Evolutionary conservation across 176 grass and related monocot genomes (phyloP).

Genomic region (Musa acuminata): DNA sequence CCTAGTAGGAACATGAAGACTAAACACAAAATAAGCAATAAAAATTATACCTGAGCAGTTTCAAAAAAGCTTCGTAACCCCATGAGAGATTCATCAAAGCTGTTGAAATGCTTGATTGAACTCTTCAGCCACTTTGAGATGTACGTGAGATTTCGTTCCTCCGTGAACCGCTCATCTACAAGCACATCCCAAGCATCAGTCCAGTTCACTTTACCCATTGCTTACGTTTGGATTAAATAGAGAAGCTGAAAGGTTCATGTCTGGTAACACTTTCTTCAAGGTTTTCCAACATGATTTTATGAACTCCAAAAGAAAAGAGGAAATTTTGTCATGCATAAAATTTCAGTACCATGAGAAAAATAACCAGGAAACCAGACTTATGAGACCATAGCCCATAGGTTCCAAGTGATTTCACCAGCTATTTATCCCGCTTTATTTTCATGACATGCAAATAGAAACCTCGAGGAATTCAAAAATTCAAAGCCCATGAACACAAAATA

Average conservation of each 20-base stretch:
- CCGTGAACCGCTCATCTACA: conserved; percentile 76
- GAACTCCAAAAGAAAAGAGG: too few species aligned
- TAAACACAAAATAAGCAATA: conserved; percentile 15
- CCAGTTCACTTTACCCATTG: not conserved
- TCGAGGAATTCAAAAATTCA: not conserved
- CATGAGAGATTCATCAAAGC: conserved; percentile 59
- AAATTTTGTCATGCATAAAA: too few species aligned
- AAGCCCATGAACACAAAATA: not conserved
- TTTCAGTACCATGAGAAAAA: too few species aligned
- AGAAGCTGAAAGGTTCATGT: not conserved
- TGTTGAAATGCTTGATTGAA: conserved; percentile 55
- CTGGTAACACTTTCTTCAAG: not conserved
- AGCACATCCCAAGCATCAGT: conserved; percentile 14
- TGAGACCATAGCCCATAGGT: too few species aligned
- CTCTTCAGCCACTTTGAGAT: conserved; percentile 92
- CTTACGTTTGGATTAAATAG: too few species aligned
- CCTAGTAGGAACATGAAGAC: conserved; percentile 8
- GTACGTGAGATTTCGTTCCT: conserved; percentile 60
- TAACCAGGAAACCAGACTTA: too few species aligned
- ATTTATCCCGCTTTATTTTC: not conserved
- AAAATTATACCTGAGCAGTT: conserved; percentile 53
- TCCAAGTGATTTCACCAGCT: too few species aligned
- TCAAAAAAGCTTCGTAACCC: conserved; percentile 59
- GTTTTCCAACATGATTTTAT: not conserved
- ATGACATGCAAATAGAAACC: not conserved